Percentiles rank a stretch among this genome's conserved stretches.
These are phyloP conservation scores for Keqinozyma sinolaborantium DNA, from an alignment of 1,139 yeast species.

Conservation along the genomic window DNA sequence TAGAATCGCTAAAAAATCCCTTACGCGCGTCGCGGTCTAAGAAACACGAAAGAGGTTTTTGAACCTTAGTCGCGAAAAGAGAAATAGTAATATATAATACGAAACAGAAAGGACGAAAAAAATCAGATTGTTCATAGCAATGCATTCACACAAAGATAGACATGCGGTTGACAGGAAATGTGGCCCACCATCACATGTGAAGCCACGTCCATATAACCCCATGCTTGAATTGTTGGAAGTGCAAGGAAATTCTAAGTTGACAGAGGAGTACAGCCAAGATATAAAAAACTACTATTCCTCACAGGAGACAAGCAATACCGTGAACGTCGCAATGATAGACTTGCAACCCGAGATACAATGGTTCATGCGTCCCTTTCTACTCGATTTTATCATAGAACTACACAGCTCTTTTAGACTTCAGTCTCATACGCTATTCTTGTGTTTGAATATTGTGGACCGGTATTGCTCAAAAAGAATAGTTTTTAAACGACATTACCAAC, in stretches of 20 bases:
- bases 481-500: conserved; percentile 87
- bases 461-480: conserved; percentile 90
- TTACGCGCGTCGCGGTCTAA: background rate
- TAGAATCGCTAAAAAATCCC: too few relatives aligned
- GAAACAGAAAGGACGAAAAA: background rate
- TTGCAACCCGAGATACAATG: conserved; percentile 90
- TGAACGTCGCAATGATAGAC: conserved; percentile 73
- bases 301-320: conserved; percentile 29
- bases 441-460: conserved; percentile 81
- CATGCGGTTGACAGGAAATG: conserved; percentile 12
- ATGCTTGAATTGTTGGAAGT: conserved; percentile 47
- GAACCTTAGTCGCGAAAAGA: background rate
- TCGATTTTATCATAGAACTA: conserved; percentile 80
- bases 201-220: conserved; percentile 35
- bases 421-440: conserved; percentile 75
- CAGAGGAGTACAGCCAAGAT: conserved; percentile 38
- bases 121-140: background rate
- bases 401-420: conserved; percentile 75
- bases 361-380: conserved; percentile 86
- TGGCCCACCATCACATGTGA: conserved; percentile 45
- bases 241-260: conserved; percentile 38
- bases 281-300: conserved; percentile 25
- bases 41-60: background rate
- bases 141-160: conserved; percentile 4
- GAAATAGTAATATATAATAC: background rate